phyloP scores from a whole-genome alignment of 352 stramenopile species.

The Phytophthora hybrid region DNA sequence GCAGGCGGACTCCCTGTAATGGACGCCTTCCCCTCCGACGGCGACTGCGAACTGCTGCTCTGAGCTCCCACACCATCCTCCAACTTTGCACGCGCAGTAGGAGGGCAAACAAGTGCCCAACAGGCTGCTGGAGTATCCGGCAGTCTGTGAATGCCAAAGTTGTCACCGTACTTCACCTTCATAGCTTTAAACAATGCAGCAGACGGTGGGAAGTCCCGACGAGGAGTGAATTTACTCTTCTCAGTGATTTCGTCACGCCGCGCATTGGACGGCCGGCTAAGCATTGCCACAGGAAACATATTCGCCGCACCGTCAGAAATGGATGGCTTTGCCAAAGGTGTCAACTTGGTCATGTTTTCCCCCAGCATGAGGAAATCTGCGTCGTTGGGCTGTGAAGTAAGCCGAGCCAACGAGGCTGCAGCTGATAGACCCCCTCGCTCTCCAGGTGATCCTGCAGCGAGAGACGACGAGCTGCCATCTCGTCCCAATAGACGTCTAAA shows the following conservation, averaged over 20 bases:
- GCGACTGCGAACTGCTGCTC: constrained; percentile 8
- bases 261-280: constrained; percentile 64
- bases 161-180: constrained; percentile 84
- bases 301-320: constrained; percentile 77
- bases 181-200: constrained; percentile 87
- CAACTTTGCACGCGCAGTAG: constrained; percentile 65
- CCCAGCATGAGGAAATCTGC: constrained; percentile 62
- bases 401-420: constrained; percentile 37
- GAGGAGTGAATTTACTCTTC: constrained; percentile 82
- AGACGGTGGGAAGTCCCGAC: constrained; percentile 85
- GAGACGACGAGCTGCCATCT: constrained; percentile 39
- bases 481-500: constrained; percentile 55
- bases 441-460: constrained; percentile 14
- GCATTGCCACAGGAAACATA: constrained; percentile 76
- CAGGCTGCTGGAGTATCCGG: constrained; percentile 78
- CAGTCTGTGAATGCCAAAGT: constrained; percentile 76
- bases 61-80: constrained; percentile 46
- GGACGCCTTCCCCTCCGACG: constrained; percentile 18
- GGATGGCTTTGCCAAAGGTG: constrained; percentile 53
- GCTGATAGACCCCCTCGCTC: constrained; percentile 19
- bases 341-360: constrained; percentile 75
- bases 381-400: constrained; percentile 51
- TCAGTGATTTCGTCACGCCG: constrained; percentile 80
- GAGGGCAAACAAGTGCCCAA: constrained; percentile 81
- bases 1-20: constrained; percentile 4